phyloP scores from a whole-genome alignment of 148 eudicot genomes.

The Mesembryanthemum crystallinum region DNA sequence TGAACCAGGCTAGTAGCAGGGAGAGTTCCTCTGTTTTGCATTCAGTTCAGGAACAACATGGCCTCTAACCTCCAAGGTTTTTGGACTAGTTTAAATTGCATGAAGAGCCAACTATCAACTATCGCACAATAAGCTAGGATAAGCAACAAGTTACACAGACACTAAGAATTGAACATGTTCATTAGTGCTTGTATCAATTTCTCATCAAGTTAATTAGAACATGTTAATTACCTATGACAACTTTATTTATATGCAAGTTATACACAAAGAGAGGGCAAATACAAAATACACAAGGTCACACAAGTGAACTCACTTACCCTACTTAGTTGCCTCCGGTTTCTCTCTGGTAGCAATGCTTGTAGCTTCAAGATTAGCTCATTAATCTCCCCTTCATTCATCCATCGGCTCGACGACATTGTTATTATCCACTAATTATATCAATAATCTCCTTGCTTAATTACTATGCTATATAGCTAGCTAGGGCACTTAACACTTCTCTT shows the following conservation, averaged over 20 bases:
- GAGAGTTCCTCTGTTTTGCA: not conserved
- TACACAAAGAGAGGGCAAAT: not conserved
- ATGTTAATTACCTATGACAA: too few species aligned
- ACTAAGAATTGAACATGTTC: too few species aligned
- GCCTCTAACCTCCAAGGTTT: too few species aligned
- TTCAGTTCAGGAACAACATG: not conserved
- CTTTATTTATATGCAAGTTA: not conserved
- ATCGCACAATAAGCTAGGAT: too few species aligned
- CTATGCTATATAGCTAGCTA: not conserved
- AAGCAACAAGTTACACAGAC: too few species aligned
- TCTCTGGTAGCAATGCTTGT: conserved; percentile 33
- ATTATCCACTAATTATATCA: not conserved
- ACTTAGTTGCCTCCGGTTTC: conserved; percentile 7
- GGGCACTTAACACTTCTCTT: not conserved
- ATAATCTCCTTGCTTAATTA: not conserved
- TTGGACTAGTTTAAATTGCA: too few species aligned
- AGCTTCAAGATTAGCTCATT: conserved; percentile 27
- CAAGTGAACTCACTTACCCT: conserved; percentile 26
- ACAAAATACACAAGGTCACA: not conserved
- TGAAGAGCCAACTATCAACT: too few species aligned
- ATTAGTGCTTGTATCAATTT: too few species aligned
- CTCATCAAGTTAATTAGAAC: too few species aligned
- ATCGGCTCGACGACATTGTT: conserved; percentile 21
- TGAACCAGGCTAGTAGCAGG: too few species aligned
- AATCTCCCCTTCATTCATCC: conserved; percentile 24